Conservation (phyloP, 2,329 filamentous ascomycete genomes). For the Trichoderma lentiforme region DNA sequence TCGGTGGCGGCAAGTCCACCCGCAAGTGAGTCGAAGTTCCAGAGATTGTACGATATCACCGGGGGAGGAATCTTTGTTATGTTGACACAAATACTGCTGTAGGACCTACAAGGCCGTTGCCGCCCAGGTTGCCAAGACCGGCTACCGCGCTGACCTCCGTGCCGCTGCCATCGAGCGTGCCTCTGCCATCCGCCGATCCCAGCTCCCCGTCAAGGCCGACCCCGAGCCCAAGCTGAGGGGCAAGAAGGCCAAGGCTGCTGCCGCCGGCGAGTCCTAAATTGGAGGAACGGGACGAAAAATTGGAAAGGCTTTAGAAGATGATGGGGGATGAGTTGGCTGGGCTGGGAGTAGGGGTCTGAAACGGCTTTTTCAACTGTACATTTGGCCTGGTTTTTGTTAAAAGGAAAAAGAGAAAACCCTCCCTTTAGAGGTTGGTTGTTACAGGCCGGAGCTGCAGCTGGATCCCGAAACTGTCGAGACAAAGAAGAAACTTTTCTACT, state of each 20-base stretch:
- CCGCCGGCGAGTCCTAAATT: conserved; percentile 38
- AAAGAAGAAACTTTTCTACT: background rate
- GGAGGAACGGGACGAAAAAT: background rate
- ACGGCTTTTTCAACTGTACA: conserved; percentile 4
- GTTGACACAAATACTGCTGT: conserved; percentile 20
- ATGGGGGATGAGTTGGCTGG: background rate
- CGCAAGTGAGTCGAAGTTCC: conserved; percentile 55
- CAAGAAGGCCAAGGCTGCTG: conserved; percentile 68
- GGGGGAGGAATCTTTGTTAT: background rate
- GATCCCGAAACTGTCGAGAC: conserved; percentile 17
- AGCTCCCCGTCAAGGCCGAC: conserved; percentile 73
- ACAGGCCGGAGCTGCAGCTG: conserved; percentile 13
- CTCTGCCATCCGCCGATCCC: conserved; percentile 76
- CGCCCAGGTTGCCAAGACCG: conserved; percentile 74
- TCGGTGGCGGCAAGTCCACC: conserved; percentile 68
- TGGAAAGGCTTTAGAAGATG: background rate
- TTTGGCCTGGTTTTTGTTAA: background rate
- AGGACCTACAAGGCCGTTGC: conserved; percentile 90
- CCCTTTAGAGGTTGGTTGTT: background rate
- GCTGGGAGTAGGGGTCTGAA: conserved; percentile 15
- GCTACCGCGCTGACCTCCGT: conserved; percentile 80
- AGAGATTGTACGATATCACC: background rate
- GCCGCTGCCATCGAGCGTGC: conserved; percentile 78
- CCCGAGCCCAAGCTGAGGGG: conserved; percentile 75
- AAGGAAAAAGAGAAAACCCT: background rate